Evolutionary conservation across 441 rosid genomes (phyloP), one percentile per base, ranked within the genome.

Genomic region (Aleurites moluccanus): DNA sequence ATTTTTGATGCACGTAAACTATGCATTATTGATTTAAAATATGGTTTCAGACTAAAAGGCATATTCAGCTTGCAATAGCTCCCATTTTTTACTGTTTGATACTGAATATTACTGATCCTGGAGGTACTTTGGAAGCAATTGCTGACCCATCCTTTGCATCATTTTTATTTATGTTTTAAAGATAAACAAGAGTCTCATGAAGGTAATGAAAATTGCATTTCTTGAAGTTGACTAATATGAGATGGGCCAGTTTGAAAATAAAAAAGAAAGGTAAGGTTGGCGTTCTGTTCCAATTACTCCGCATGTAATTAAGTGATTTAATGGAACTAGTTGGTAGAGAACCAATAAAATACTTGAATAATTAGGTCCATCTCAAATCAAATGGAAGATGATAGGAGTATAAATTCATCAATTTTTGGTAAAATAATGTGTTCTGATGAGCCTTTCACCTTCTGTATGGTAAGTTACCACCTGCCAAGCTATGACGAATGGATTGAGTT

Each of bases 141-240:
- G 38, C 44, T 62, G 44, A 33, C 10, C n/a, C 66, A 30, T 30
- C 7, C 10, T 14, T 33, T 33, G 23, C 21, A 61, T 30, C 6
- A 11, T 11, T 28, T 28, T 33, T 62, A 16, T 62, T 30, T 18
- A 30, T 62, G 10, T 33, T 61, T 16, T 33, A 7, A 56, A 56
- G 10, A 16, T 30, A 18, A 62, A 62, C 11, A 11, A 30, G 38
- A 27, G 38, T 62, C 40, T 15, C 4, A 0, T 59, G 15, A 59
- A 59, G 35, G 25, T 13, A 25, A 11, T 60, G 38, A 60, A 10
- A 28, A 60, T 60, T 60, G 35, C 3, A 13, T 60, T 59, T 25
- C 62, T 60, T 60, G 38, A 27, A 60, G 64, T 62, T 61, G 6
- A 33, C 33, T 61, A 61, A 33, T 60, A 18, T 61, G 65, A 16